Percentiles rank a stretch among this genome's conserved stretches.
phyloP scores from a whole-genome alignment of 2,329 filamentous ascomycete species.

The Clonostachys chloroleuca region DNA sequence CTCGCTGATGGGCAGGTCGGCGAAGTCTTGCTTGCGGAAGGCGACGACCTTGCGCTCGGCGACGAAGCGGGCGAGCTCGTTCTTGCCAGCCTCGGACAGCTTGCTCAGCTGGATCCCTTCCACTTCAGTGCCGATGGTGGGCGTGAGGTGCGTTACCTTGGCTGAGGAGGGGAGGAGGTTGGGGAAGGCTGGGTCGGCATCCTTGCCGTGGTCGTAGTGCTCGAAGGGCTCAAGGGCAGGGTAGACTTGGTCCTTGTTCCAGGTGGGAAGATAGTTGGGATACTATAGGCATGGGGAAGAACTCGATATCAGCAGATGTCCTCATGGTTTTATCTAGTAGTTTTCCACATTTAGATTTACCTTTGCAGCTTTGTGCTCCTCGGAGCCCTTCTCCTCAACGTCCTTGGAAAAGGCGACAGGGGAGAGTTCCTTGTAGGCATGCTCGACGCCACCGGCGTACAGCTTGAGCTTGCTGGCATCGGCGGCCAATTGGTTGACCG shows the following conservation, averaged over 20 bases:
- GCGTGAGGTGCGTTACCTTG: conserved; percentile 59
- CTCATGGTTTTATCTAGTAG: neutral
- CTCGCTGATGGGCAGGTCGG: conserved; percentile 63
- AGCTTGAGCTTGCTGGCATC: too few relatives aligned
- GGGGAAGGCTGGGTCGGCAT: conserved; percentile 65
- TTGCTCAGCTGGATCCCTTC: conserved; percentile 67
- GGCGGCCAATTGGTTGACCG: conserved; percentile 12
- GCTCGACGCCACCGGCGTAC: too few relatives aligned
- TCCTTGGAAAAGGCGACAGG: conserved; percentile 14
- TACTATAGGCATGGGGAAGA: conserved; percentile 36
- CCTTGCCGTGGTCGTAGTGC: conserved; percentile 71
- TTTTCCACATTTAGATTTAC: conserved; percentile 1
- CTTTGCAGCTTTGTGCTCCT: conserved; percentile 10
- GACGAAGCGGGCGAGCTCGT: conserved; percentile 72
- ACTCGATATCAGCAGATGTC: neutral
- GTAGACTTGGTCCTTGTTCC: conserved; percentile 61
- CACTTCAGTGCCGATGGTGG: conserved; percentile 70
- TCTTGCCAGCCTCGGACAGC: conserved; percentile 64
- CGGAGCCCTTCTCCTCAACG: conserved; percentile 13
- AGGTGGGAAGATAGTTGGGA: conserved; percentile 69
- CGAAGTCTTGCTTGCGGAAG: conserved; percentile 73
- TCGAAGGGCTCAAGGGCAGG: conserved; percentile 65
- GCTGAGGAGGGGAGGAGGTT: conserved; percentile 58
- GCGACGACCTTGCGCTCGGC: conserved; percentile 75
- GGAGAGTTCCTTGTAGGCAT: conserved; percentile 19